phyloP scores from a whole-genome alignment of 116 monocot genomes.

The Phalaenopsis hybrid region DNA sequence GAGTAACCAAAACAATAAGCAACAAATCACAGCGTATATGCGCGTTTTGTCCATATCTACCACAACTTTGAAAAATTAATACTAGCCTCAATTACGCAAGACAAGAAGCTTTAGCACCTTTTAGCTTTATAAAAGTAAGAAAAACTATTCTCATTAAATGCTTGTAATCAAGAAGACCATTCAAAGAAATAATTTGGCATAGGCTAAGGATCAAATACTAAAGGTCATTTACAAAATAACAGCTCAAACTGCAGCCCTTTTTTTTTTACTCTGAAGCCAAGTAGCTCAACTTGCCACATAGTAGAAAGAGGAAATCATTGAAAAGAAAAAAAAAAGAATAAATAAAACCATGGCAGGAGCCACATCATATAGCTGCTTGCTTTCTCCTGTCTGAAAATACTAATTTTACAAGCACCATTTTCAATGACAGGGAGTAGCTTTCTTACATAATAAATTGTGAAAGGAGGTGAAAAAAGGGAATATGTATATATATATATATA shows the following conservation, averaged over 20 bases:
- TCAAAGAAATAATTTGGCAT: not conserved
- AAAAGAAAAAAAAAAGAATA: not conserved
- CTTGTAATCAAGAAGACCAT: not conserved
- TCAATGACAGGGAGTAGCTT: not conserved
- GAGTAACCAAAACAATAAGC: no score
- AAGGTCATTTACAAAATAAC: constrained; percentile 4
- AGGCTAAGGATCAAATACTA: not conserved
- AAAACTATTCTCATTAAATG: no score
- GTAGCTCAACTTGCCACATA: no score
- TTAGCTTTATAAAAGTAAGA: no score
- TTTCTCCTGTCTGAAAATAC: not conserved
- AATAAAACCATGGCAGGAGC: not conserved
- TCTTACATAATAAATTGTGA: not conserved
- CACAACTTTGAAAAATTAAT: no score
- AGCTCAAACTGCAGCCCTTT: not conserved
- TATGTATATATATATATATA: no score
- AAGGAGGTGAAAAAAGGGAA: not conserved
- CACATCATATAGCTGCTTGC: not conserved
- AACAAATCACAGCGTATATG: no score
- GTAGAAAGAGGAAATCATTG: no score
- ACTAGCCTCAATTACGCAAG: no score
- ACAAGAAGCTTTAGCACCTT: no score
- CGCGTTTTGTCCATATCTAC: no score
- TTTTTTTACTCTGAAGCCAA: not conserved
- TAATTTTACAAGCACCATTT: not conserved